Base-by-base conservation (phyloP, 768 basidiomycete genomes). In the Rhodotorula diobovata region DNA sequence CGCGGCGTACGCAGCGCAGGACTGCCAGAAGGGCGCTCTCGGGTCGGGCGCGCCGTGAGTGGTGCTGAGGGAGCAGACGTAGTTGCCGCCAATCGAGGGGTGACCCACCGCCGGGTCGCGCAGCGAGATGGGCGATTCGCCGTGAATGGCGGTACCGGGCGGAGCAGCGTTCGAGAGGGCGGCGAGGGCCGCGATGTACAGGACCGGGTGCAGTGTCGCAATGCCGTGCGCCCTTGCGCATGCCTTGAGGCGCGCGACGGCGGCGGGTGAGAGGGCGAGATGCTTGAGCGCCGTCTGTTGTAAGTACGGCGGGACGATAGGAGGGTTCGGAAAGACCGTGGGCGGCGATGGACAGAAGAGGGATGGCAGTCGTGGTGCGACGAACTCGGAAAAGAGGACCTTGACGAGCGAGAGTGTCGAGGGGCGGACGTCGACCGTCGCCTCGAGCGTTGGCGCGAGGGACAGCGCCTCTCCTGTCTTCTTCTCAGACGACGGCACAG, bases 281-380 rank as follows among this genome's bases (percentile, higher is more conserved):
- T 39, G 32, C 4, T 46, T 43, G 46, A 67, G n/a, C 7, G 61
- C 55, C 28, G 65, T 41, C 2, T 41, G 60, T 32, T 67, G 56
- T 4, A 35, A 71, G 89, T 86, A 92, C 93, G 81, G 81, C 83
- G 61, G 90, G 88, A 5, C 84, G 91, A 51, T 81, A 93, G 65
- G 81, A 81, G 35, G 80, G 81, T 71, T 96, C 91, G 94, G 85
- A 84, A 11, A 82, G 86, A 48, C n/a, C n/a, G n/a, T 85, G 86
- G 16, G 85, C 90, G 41, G 82, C 83, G 65, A 86, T 85, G 78
- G 87, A 93, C 20, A 23, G 2, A 68, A 57, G 73, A 50, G 65
- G 70, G 73, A 32, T 61, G 58, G 10, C 57, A 58, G 12, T 56
- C 69, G 28, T n/a, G n/a, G n/a, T n/a, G 9, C 5, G 65, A 71